phyloP scores from a whole-genome alignment of 1,284 basidiomycete species.

The Ceratobasidium sp. region DNA sequence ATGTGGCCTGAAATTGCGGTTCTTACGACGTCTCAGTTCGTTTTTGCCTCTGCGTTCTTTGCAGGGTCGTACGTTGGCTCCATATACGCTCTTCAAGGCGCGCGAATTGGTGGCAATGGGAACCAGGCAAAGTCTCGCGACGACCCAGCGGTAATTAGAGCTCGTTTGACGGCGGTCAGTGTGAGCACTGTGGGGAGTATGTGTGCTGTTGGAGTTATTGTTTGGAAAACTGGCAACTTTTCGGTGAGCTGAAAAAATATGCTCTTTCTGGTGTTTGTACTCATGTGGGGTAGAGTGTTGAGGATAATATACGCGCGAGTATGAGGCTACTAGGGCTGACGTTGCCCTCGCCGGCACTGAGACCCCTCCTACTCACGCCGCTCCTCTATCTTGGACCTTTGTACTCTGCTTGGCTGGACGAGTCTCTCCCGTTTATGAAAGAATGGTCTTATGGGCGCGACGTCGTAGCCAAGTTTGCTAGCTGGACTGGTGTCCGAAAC shows the following conservation, averaged over 20 bases:
- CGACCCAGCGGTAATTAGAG: conserved; percentile 76
- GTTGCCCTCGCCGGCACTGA: conserved; percentile 52
- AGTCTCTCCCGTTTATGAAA: conserved; percentile 70
- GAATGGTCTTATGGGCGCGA: conserved; percentile 61
- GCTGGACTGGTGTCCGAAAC: conserved; percentile 75
- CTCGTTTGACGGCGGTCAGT: conserved; percentile 69
- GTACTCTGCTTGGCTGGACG: conserved; percentile 68
- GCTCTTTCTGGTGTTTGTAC: background rate
- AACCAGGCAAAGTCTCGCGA: conserved; percentile 68
- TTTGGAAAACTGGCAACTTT: conserved; percentile 37
- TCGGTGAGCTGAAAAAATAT: conserved; percentile 23
- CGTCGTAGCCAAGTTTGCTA: conserved; percentile 59
- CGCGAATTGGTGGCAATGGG: conserved; percentile 59
- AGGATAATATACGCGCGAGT: conserved; percentile 37
- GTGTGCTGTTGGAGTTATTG: conserved; percentile 53
- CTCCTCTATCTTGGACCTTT: conserved; percentile 87
- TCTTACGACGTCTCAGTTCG: conserved; percentile 55
- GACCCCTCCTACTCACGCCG: conserved; percentile 67
- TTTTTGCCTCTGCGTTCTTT: conserved; percentile 62
- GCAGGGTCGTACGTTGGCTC: conserved; percentile 69
- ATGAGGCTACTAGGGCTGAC: conserved; percentile 49
- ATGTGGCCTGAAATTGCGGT: conserved; percentile 27
- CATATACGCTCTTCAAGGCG: conserved; percentile 68
- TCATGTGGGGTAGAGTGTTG: conserved; percentile 6
- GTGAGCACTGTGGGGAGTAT: conserved; percentile 67